Conservation (phyloP, 2,329 filamentous ascomycete species). For the Claviceps sp. region DNA sequence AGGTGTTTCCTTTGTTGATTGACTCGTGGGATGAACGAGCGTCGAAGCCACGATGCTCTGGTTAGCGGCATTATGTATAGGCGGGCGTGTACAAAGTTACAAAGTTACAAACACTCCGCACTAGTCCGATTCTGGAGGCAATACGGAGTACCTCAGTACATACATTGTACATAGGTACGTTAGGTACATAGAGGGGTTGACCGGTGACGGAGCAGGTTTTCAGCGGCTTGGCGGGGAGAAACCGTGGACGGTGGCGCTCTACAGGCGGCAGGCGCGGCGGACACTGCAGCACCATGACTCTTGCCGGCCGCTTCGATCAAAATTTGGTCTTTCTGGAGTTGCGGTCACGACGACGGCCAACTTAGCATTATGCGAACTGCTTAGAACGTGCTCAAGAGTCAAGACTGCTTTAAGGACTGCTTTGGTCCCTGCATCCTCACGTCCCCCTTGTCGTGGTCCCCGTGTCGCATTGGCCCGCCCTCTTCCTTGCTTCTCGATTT, state of each 20-base stretch:
- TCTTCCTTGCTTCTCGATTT: neutral
- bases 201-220: too few relatives aligned
- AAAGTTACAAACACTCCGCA: conserved; percentile 12
- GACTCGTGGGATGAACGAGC: neutral
- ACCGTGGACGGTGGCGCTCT: neutral
- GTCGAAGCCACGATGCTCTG: neutral
- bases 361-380: neutral
- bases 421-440: neutral
- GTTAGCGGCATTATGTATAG: neutral
- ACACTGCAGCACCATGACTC: neutral
- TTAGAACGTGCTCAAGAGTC: neutral
- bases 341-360: neutral
- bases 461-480: neutral
- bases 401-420: neutral
- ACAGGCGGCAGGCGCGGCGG: neutral
- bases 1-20: neutral
- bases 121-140: conserved; percentile 14
- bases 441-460: neutral
- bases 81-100: too few relatives aligned
- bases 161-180: too few relatives aligned
- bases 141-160: conserved; percentile 5
- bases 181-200: too few relatives aligned
- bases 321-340: neutral
- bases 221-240: too few relatives aligned
- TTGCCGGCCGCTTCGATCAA: neutral